Base-by-base conservation (phyloP, 805 yeast species). In the Naumovozyma castellii region DNA sequence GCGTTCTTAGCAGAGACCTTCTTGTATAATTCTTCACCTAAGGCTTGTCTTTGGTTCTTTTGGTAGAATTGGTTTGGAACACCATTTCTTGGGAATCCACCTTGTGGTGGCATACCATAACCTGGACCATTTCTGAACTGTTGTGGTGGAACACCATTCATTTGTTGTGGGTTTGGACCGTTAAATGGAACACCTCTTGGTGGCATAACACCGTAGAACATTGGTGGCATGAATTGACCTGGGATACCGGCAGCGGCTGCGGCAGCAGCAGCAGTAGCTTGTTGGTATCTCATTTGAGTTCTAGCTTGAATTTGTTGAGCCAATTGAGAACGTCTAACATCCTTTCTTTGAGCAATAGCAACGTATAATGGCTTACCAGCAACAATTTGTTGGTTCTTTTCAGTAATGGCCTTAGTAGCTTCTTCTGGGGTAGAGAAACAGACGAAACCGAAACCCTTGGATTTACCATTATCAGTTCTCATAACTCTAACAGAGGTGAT, bases 291-390 rank as follows among this genome's bases (percentile, higher is more conserved):
- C 82, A 88, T 78, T 72, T 90, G 97, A 78, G 85, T 86, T 75
- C 96, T 85, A 53, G 96, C 97, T 68, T 84, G 94, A 64, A 87
- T 84, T 72, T 92, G 97, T 73, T 92, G 97, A 67, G 86, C 90
- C 66, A 92, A 75, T 74, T 92, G 97, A 57, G 85, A 77, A 66
- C 95, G 83, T 78, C 98, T 87, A 43, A 86, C 95, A 56, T 90
- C 98, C 73, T 86, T 90, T 69, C 95, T 84, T 78, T 92, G 98
- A 56, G 98, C 98, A 62, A 92, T 79, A 46, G 97, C 96, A 69
- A 92, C 98, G 66, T 90, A 92, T 63, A 92, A 75, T 59, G 97
- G 98, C 77, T 92, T 92, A 64, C 88, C 86, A 55, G 78, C 80
- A 56, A 92, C 78, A 81, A 90, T 83, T 65, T 87, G 84, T 72